A percentile compares a stretch with the other conserved stretches of the same genome.
phyloP scores from a whole-genome alignment of 2,329 filamentous ascomycete species.

The Fusarium sp. region DNA sequence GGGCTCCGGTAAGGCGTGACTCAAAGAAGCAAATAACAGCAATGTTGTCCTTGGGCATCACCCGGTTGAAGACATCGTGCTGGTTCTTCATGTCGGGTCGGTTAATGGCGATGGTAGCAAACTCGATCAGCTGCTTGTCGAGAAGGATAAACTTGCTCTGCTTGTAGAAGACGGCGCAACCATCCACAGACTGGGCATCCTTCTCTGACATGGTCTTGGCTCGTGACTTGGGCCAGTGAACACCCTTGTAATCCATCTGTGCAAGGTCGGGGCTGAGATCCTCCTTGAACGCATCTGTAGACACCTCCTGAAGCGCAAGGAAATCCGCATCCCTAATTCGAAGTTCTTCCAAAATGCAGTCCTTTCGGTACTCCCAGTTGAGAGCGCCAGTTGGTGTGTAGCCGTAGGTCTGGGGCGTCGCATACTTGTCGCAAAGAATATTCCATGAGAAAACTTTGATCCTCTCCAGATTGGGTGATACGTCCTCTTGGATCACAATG shows the following conservation, averaged over 20 bases:
- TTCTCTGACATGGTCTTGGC: slow-evolving; percentile 93
- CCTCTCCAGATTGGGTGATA: slow-evolving; percentile 72
- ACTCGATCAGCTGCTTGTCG: slow-evolving; percentile 95
- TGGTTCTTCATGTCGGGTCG: slow-evolving; percentile 97
- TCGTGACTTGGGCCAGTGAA: slow-evolving; percentile 92
- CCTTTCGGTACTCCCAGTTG: slow-evolving; percentile 88
- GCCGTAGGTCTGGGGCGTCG: slow-evolving; percentile 86
- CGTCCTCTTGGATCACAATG: slow-evolving; percentile 82
- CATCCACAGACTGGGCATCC: slow-evolving; percentile 91
- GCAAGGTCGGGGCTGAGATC: slow-evolving; percentile 91
- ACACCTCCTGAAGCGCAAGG: slow-evolving; percentile 93
- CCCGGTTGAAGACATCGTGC: slow-evolving; percentile 97
- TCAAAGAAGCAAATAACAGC: slow-evolving; percentile 93
- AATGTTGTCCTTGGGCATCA: slow-evolving; percentile 99
- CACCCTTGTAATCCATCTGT: slow-evolving; percentile 90
- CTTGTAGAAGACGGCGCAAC: slow-evolving; percentile 97
- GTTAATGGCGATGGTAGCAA: slow-evolving; percentile 92
- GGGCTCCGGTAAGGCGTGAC: slow-evolving; percentile 89
- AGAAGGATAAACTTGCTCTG: slow-evolving; percentile 93
- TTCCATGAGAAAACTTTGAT: slow-evolving; percentile 95
- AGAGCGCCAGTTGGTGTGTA: slow-evolving; percentile 89
- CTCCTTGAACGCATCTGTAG: slow-evolving; percentile 91
- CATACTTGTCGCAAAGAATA: slow-evolving; percentile 94
- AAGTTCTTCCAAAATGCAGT: slow-evolving; percentile 87
- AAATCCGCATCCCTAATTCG: slow-evolving; percentile 86